Evolutionary conservation across 2,329 filamentous ascomycete species (phyloP), one percentile per base, ranked within the genome.

Genomic region (Lizonia empirigonia): DNA sequence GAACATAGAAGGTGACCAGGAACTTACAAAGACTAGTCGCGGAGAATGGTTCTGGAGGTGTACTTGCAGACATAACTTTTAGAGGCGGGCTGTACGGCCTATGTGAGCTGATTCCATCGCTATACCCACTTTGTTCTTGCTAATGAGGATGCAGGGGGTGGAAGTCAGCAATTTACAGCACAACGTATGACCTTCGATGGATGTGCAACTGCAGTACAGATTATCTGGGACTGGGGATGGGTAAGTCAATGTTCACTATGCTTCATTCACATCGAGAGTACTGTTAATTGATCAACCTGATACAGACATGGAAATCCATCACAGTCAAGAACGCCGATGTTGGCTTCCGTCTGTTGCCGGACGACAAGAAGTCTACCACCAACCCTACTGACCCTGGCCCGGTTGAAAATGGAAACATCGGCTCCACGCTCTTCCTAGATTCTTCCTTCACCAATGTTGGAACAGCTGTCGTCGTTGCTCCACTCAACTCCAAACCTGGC

Each of bases 41-140:
- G 24, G 74, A 76, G 40, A 45, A 35, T 24, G 51, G 74, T 10
- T 71, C 67, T 20, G 74, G 73, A 18, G 71, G 73, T 7, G 73
- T 75, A 48, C 68, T 76, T 57, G 65, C 73, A 27, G 82, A 85
- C 58, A 64, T 84, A 4, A 73, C 73, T 20, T 85, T 86, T 69
- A 78, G 77, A 15, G 84, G 84, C 35, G 85, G 85, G 9, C 9
- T 71, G 75, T 7, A 78, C 81, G 47, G 83, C 83, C 48, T 68
- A 72, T 53, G 27, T 20, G 13, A 35, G 33, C 30, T 33, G 30
- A 16, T 16, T 33, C 30, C 24, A 26, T 26, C 10, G 24, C 24
- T 26, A 7, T 26, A 26, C 7, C 24, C 24, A 26, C 24, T 26
- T 26, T 26, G 24, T 10, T 26, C 24, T 26, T 26, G 24, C 24